Conservation (phyloP, 2,329 filamentous ascomycete genomes). For the Trichoderma polysporum region DNA sequence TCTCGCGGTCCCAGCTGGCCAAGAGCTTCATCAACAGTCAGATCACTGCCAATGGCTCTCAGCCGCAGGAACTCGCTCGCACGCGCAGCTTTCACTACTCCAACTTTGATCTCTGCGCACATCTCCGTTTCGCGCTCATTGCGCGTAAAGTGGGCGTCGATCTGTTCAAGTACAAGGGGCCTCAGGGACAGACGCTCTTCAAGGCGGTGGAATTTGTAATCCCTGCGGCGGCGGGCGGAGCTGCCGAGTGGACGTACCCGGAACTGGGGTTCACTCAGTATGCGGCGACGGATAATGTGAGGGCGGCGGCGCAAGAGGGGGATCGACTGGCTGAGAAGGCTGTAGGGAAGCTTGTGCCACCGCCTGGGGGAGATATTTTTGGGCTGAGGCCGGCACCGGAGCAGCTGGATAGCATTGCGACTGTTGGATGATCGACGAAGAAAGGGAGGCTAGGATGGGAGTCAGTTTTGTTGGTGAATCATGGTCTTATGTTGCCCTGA, state of each 20-base stretch:
- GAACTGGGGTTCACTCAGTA: constrained; percentile 28
- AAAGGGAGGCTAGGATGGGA: background rate
- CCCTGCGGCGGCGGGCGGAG: constrained; percentile 26
- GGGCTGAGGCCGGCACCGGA: constrained; percentile 29
- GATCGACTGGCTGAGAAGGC: constrained; percentile 23
- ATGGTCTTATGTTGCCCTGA: too few species aligned
- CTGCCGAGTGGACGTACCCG: constrained; percentile 25
- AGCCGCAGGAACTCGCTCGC: constrained; percentile 29
- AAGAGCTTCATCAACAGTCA: constrained; percentile 25
- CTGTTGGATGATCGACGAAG: constrained; percentile 3
- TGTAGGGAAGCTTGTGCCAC: constrained; percentile 19
- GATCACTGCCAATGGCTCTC: constrained; percentile 27
- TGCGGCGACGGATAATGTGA: constrained; percentile 29
- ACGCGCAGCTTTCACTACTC: constrained; percentile 33
- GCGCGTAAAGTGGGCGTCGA: constrained; percentile 27
- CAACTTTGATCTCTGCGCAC: constrained; percentile 28
- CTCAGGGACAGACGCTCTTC: constrained; percentile 27
- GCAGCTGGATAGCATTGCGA: constrained; percentile 29
- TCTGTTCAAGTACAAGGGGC: constrained; percentile 26
- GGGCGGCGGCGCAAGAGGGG: constrained; percentile 28
- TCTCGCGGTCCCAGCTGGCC: background rate
- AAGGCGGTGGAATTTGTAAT: constrained; percentile 28
- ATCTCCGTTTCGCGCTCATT: constrained; percentile 24
- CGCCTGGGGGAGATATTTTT: constrained; percentile 30
- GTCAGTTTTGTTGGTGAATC: background rate